phyloP scores from a whole-genome alignment of 1,284 basidiomycete genomes.

The Cutaneotrichosporon sp. region DNA sequence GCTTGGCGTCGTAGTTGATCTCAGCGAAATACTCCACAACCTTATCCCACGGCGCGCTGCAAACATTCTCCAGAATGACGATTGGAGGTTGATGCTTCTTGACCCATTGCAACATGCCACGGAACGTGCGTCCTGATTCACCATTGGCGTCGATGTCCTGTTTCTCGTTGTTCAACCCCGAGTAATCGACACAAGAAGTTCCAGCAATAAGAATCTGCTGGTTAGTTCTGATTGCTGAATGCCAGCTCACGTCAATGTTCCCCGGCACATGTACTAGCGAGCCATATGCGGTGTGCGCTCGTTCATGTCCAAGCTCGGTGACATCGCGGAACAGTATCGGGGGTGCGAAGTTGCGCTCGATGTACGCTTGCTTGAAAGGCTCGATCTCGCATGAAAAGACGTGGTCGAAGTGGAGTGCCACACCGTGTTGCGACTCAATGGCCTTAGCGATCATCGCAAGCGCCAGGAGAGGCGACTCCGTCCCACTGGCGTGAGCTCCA shows the following conservation, averaged over 20 bases:
- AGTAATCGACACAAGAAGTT: conserved; percentile 95
- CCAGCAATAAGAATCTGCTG: conserved; percentile 70
- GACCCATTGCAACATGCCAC: conserved; percentile 91
- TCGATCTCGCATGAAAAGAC: conserved; percentile 98
- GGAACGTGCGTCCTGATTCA: conserved; percentile 83
- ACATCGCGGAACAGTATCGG: conserved; percentile 91
- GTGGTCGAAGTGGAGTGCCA: conserved; percentile 73
- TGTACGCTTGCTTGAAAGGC: conserved; percentile 97
- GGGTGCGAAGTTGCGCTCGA: conserved; percentile 79
- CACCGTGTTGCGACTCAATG: conserved; percentile 63
- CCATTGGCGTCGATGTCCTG: conserved; percentile 81
- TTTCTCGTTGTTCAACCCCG: conserved; percentile 87
- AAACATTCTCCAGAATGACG: conserved; percentile 92
- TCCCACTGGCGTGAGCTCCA: conserved; percentile 60
- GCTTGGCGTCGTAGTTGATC: conserved; percentile 71
- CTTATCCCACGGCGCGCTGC: conserved; percentile 77
- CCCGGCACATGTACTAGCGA: conserved; percentile 79
- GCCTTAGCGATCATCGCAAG: conserved; percentile 73
- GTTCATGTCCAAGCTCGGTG: conserved; percentile 73
- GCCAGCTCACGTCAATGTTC: conserved; percentile 62
- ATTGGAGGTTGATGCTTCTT: conserved; percentile 77
- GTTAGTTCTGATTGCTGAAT: background rate
- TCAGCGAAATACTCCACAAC: conserved; percentile 72
- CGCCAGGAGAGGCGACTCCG: conserved; percentile 87
- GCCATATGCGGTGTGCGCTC: conserved; percentile 88